A percentile compares a stretch with the other conserved stretches of the same genome.
Conservation (phyloP, 2,329 filamentous ascomycete species). For the Neofusicoccum parvum region DNA sequence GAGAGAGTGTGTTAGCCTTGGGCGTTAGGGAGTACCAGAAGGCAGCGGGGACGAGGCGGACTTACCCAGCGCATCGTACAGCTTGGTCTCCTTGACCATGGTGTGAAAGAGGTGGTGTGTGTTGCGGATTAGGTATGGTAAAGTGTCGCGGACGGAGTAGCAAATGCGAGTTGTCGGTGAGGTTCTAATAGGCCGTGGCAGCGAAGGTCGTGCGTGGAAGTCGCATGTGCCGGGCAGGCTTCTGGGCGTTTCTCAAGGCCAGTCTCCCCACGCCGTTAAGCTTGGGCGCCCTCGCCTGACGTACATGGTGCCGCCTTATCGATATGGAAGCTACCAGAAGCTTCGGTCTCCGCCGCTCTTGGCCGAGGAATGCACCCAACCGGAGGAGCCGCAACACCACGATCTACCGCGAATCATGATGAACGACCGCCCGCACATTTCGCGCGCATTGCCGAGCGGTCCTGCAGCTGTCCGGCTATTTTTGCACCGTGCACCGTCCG, state of each 20-base stretch:
- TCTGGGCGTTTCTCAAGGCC: slow-evolving; percentile 16
- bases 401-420: slow-evolving; percentile 7
- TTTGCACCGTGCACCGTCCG: not conserved
- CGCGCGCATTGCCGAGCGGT: not conserved
- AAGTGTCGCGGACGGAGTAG: not conserved
- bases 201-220: slow-evolving; percentile 1
- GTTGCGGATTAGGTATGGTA: not conserved
- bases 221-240: slow-evolving; percentile 9
- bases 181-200: slow-evolving; percentile 15
- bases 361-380: not conserved
- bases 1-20: slow-evolving; percentile 12
- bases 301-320: slow-evolving; percentile 10
- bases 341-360: slow-evolving; percentile 15
- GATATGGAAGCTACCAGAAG: slow-evolving; percentile 19
- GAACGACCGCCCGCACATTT: not conserved
- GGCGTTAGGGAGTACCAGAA: not conserved
- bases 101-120: slow-evolving; percentile 3
- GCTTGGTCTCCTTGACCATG: slow-evolving; percentile 94
- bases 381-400: slow-evolving; percentile 14
- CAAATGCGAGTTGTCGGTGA: not conserved
- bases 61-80: slow-evolving; percentile 78
- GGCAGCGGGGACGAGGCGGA: slow-evolving; percentile 17
- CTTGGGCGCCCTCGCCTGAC: slow-evolving; percentile 10
- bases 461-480: not conserved
- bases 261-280: slow-evolving; percentile 16